These are phyloP conservation scores for Trichomonascaceae sp. DNA, from an alignment of 1,139 yeast species.

Conservation along the genomic window DNA sequence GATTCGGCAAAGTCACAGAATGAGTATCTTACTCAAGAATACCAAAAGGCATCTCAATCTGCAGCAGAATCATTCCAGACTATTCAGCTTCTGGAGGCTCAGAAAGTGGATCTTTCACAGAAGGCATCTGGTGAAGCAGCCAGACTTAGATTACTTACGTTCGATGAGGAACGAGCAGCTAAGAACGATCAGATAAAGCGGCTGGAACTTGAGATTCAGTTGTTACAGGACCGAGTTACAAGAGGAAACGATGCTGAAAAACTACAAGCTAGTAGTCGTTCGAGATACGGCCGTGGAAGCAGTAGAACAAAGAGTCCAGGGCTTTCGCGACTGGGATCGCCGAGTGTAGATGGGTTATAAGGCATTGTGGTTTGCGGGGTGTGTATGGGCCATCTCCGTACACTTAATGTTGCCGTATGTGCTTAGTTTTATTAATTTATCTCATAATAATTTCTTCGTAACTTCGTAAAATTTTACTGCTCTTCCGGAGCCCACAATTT, in stretches of 20 bases:
- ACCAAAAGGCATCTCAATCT: slow-evolving; percentile 52
- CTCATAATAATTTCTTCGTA: not conserved
- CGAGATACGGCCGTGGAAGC: slow-evolving; percentile 29
- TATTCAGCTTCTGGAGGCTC: slow-evolving; percentile 33
- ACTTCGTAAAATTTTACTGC: not conserved
- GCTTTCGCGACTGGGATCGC: slow-evolving; percentile 12
- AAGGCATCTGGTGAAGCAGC: slow-evolving; percentile 31
- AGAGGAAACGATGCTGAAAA: slow-evolving; percentile 31
- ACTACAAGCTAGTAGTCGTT: slow-evolving; percentile 24
- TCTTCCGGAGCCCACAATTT: slow-evolving; percentile 46
- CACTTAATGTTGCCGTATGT: not conserved
- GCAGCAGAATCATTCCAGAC: slow-evolving; percentile 47
- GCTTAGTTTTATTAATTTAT: not conserved
- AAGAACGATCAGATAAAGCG: slow-evolving; percentile 29
- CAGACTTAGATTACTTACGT: slow-evolving; percentile 23
- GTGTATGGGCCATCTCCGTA: no score
- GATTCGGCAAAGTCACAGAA: slow-evolving; percentile 47
- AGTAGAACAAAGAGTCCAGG: slow-evolving; percentile 27
- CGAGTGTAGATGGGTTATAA: slow-evolving; percentile 6
- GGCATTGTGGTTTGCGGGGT: not conserved
- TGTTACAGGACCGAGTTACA: slow-evolving; percentile 32
- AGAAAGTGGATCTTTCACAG: slow-evolving; percentile 30
- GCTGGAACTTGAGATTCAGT: slow-evolving; percentile 23
- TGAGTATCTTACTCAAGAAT: slow-evolving; percentile 61
- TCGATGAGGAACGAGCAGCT: slow-evolving; percentile 28